Evolutionary conservation across 1,139 yeast species (phyloP).

Genomic region (Hansenula lynferdii): DNA sequence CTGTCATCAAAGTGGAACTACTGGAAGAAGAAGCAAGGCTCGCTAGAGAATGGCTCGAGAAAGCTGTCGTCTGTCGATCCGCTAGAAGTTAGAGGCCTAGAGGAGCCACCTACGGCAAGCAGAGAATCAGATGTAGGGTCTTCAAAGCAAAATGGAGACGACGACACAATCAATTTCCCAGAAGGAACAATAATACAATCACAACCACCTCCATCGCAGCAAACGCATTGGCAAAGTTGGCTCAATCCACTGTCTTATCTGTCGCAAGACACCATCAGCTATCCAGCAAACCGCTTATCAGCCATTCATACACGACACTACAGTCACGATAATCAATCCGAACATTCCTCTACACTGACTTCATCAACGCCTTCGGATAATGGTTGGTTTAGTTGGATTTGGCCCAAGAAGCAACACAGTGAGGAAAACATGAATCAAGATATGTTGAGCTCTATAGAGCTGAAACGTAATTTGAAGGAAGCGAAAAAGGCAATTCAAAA

Average conservation of each 20-base stretch:
- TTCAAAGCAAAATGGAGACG: not conserved
- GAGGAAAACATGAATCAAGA: constrained; percentile 12
- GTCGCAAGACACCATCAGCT: constrained; percentile 7
- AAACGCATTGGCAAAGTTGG: constrained; percentile 8
- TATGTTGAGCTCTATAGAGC: constrained; percentile 10
- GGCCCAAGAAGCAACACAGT: constrained; percentile 1
- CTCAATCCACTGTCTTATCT: constrained; percentile 17
- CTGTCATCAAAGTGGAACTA: constrained; percentile 17
- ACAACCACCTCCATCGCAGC: not conserved
- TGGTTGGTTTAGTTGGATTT: constrained; percentile 16
- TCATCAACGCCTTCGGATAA: not conserved
- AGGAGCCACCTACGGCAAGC: not conserved
- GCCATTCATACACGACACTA: not conserved
- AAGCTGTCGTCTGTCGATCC: constrained; percentile 16
- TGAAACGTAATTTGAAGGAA: constrained; percentile 14
- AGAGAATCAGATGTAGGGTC: not conserved
- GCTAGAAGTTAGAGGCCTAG: too few relatives aligned
- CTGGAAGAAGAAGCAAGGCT: constrained; percentile 21
- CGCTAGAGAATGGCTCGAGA: constrained; percentile 12
- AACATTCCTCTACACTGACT: constrained; percentile 6
- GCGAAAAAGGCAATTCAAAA: constrained; percentile 13
- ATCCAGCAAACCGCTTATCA: not conserved
- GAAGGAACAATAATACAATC: not conserved
- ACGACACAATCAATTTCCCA: not conserved
- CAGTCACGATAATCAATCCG: constrained; percentile 6